Percentiles rank a stretch among this genome's conserved stretches.
phyloP scores from a whole-genome alignment of 129 eudicot species.

The Centrapalus pauciflorus region DNA sequence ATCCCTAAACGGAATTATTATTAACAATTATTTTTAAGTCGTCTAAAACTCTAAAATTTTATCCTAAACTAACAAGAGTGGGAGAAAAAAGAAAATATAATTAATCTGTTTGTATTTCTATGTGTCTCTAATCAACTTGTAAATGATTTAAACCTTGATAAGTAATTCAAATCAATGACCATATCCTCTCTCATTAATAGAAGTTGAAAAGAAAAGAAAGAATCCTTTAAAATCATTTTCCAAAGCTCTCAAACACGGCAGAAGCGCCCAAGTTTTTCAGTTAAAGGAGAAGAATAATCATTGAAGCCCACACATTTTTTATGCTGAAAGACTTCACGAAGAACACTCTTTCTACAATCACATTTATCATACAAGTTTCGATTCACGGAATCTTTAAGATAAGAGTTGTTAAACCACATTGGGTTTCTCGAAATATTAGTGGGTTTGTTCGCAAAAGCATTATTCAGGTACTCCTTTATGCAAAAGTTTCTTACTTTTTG shows the following conservation, averaged over 20 bases:
- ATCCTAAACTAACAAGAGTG: slow-evolving; percentile 14
- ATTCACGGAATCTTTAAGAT: slow-evolving; percentile 28
- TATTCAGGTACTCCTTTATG: slow-evolving; percentile 20
- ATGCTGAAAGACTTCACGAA: slow-evolving; percentile 26
- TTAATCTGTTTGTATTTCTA: background rate
- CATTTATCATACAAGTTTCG: slow-evolving; percentile 13
- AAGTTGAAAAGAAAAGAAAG: background rate
- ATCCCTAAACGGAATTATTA: too few species aligned
- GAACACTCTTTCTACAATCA: slow-evolving; percentile 11
- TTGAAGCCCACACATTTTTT: slow-evolving; percentile 29
- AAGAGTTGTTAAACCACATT: slow-evolving; percentile 28
- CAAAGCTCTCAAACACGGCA: slow-evolving; percentile 17
- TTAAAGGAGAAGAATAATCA: slow-evolving; percentile 4
- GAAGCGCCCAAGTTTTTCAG: slow-evolving; percentile 18
- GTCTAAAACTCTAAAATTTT: slow-evolving; percentile 13
- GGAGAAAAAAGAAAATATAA: background rate
- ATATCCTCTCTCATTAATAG: background rate
- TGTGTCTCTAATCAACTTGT: background rate
- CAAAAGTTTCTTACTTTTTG: slow-evolving; percentile 12
- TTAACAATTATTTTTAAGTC: background rate
- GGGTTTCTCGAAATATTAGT: slow-evolving; percentile 14
- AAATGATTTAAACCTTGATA: background rate
- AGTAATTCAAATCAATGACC: slow-evolving; percentile 8
- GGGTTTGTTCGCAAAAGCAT: slow-evolving; percentile 23
- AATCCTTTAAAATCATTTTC: background rate